These are phyloP conservation scores for Xylariales sp. DNA, from an alignment of 2,329 filamentous ascomycete species.

Conservation along the genomic window DNA sequence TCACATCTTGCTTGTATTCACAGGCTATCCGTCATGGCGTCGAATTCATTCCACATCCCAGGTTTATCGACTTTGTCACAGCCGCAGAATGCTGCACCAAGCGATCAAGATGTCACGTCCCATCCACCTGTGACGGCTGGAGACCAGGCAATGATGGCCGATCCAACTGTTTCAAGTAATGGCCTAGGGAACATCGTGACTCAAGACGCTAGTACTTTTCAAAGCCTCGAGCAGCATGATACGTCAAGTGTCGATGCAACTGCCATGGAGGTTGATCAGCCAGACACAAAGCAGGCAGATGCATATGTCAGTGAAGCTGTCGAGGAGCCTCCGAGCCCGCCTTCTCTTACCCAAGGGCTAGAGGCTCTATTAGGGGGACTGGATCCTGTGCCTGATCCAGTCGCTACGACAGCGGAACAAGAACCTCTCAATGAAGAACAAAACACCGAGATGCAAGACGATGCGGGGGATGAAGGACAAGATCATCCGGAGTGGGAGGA, in stretches of 20 bases:
- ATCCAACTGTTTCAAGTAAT: background rate
- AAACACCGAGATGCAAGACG: slow-evolving; percentile 13
- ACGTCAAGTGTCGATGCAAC: background rate
- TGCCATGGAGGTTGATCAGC: slow-evolving; percentile 13
- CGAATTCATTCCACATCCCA: slow-evolving; percentile 21
- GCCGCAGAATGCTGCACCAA: slow-evolving; percentile 3
- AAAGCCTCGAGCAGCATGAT: background rate
- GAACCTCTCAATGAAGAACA: slow-evolving; percentile 10
- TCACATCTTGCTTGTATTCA: too few species aligned
- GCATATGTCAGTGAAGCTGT: background rate
- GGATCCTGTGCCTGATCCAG: slow-evolving; percentile 18
- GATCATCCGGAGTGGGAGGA: slow-evolving; percentile 76
- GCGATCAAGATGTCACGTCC: background rate
- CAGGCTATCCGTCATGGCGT: slow-evolving; percentile 15
- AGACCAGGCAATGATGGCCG: background rate
- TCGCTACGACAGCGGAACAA: slow-evolving; percentile 6
- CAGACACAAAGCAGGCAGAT: background rate
- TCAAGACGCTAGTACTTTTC: background rate
- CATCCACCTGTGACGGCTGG: background rate
- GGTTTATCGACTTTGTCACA: slow-evolving; percentile 20
- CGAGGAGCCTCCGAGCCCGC: slow-evolving; percentile 24
- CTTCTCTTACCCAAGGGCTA: slow-evolving; percentile 27
- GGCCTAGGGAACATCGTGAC: background rate
- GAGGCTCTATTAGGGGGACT: slow-evolving; percentile 27
- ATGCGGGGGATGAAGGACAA: slow-evolving; percentile 9